Evolutionary conservation across 2,329 filamentous ascomycete genomes (phyloP).

Genomic region (Diaporthe caulivora): DNA sequence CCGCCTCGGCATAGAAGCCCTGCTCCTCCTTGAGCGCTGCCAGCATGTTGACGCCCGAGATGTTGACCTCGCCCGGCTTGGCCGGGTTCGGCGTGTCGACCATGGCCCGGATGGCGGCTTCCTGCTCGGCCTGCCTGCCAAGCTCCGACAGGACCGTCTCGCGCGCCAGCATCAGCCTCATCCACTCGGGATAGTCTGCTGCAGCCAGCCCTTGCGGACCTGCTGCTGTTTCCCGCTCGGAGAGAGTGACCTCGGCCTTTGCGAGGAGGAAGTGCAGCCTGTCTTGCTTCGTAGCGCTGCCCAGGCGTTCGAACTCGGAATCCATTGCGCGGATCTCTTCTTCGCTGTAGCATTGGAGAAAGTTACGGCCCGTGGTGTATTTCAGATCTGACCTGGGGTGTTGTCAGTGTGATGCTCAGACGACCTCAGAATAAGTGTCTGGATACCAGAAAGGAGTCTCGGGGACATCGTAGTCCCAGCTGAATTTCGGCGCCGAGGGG

Average conservation of each 20-base stretch:
- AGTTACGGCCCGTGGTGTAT: constrained; percentile 5
- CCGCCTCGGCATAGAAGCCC: background rate
- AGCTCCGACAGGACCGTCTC: constrained; percentile 16
- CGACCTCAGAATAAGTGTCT: background rate
- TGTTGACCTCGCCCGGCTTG: constrained; percentile 13
- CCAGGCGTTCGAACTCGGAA: background rate
- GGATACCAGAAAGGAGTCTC: constrained; percentile 16
- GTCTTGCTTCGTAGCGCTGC: background rate
- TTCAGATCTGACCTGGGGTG: background rate
- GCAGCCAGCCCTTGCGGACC: background rate
- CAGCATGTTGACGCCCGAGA: constrained; percentile 19
- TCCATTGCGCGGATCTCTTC: background rate
- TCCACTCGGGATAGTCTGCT: constrained; percentile 10
- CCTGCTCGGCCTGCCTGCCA: constrained; percentile 10
- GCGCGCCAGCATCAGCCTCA: constrained; percentile 7
- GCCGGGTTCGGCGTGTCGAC: constrained; percentile 23
- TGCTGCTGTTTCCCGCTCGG: background rate
- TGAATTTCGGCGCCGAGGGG: constrained; percentile 9
- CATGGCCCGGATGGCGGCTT: constrained; percentile 12
- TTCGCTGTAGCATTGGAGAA: constrained; percentile 5
- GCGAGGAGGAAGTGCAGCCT: constrained; percentile 6
- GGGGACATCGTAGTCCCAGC: constrained; percentile 23
- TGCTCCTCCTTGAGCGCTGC: constrained; percentile 15
- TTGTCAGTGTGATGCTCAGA: background rate
- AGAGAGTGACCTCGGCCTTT: background rate